Conservation (phyloP, 2,329 filamentous ascomycete species). For the Penicillium decumbens region DNA sequence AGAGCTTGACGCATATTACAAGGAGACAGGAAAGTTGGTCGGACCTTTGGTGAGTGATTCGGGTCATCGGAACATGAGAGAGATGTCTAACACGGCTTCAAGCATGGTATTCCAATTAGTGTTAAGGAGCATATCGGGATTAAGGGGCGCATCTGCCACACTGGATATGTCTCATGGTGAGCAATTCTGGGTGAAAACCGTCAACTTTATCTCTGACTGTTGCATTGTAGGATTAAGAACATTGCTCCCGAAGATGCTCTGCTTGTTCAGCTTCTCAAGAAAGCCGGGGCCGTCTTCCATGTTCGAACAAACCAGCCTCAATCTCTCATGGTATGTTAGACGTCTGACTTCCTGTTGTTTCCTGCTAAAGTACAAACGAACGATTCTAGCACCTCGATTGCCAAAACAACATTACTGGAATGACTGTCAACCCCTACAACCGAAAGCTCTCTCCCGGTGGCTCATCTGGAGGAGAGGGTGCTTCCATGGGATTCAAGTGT, state of each 20-base stretch:
- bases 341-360: background rate
- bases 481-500: slow-evolving; percentile 31
- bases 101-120: slow-evolving; percentile 53
- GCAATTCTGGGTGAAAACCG: background rate
- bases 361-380: background rate
- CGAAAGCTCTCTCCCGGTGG: slow-evolving; percentile 22
- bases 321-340: slow-evolving; percentile 36
- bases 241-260: slow-evolving; percentile 33
- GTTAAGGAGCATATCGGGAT: slow-evolving; percentile 61
- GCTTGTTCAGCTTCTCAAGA: slow-evolving; percentile 37
- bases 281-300: slow-evolving; percentile 42
- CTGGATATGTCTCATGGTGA: slow-evolving; percentile 37
- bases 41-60: slow-evolving; percentile 41
- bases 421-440: slow-evolving; percentile 37
- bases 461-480: slow-evolving; percentile 36
- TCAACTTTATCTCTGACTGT: background rate
- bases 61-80: background rate
- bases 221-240: slow-evolving; percentile 30
- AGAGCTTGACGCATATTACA: slow-evolving; percentile 31
- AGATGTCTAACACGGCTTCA: background rate
- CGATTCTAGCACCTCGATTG: slow-evolving; percentile 35
- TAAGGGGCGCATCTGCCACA: slow-evolving; percentile 42
- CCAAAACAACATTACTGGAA: slow-evolving; percentile 42
- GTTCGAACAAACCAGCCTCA: slow-evolving; percentile 40
- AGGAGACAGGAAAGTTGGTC: slow-evolving; percentile 41